Evolutionary conservation across 495 filamentous ascomycete species (phyloP).

Genomic region (Rusavskia elegans): DNA sequence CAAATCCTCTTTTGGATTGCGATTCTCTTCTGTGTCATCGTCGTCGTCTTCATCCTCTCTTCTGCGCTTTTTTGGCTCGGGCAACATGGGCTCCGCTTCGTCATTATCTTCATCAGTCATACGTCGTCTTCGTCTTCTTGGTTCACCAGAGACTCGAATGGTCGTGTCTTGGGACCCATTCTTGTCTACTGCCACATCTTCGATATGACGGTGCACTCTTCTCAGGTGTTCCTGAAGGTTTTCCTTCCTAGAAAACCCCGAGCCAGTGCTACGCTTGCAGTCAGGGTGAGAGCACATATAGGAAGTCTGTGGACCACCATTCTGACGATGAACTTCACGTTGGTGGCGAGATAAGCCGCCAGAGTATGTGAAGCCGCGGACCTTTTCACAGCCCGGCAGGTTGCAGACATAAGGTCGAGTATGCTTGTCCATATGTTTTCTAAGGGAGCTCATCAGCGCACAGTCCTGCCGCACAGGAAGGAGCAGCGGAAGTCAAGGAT

Average conservation of each 20-base stretch:
- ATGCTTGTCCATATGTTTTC: slow-evolving; percentile 97
- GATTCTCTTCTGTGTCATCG: neutral
- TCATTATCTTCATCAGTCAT: neutral
- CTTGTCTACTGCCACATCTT: neutral
- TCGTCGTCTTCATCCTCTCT: neutral
- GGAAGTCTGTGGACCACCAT: slow-evolving; percentile 67
- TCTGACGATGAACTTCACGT: slow-evolving; percentile 77
- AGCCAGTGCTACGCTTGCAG: slow-evolving; percentile 72
- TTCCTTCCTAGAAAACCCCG: slow-evolving; percentile 74
- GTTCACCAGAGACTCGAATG: neutral
- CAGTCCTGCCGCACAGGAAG: neutral
- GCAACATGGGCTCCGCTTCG: neutral
- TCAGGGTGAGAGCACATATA: slow-evolving; percentile 68
- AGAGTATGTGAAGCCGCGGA: slow-evolving; percentile 85
- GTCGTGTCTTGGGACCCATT: neutral
- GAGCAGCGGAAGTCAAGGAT: no score
- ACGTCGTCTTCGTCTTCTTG: neutral
- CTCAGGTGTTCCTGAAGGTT: slow-evolving; percentile 85
- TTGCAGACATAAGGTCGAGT: slow-evolving; percentile 77
- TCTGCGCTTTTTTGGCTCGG: neutral
- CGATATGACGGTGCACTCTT: slow-evolving; percentile 42
- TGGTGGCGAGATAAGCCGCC: slow-evolving; percentile 79
- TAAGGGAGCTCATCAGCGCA: slow-evolving; percentile 19
- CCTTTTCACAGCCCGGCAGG: slow-evolving; percentile 63
- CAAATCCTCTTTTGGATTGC: neutral